phyloP scores from a whole-genome alignment of 108 stramenopile species.

The Cylindrotheca closterium region DNA sequence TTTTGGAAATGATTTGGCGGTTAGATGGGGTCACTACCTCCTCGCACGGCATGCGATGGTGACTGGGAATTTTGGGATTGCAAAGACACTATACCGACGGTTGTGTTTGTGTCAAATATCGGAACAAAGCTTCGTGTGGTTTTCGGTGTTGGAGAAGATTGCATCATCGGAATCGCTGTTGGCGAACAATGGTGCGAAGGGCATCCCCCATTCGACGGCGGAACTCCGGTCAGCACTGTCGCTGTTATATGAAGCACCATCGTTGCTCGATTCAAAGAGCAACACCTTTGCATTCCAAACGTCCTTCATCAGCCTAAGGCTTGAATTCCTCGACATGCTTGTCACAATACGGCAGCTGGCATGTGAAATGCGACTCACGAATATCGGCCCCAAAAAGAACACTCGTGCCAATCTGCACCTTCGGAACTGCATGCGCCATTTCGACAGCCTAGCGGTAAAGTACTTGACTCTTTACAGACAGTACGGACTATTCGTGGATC shows the following conservation, averaged over 20 bases:
- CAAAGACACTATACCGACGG: conserved; percentile 15
- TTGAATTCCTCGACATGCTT: conserved; percentile 43
- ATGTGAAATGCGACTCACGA: conserved; percentile 48
- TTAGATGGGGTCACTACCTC: conserved; percentile 32
- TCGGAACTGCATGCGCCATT: conserved; percentile 19
- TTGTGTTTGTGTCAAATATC: conserved; percentile 7
- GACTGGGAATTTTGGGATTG: conserved; percentile 31
- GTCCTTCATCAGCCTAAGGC: conserved; percentile 30
- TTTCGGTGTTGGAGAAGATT: conserved; percentile 33
- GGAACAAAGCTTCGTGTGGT: conserved; percentile 41
- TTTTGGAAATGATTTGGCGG: background rate
- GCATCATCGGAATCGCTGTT: conserved; percentile 32
- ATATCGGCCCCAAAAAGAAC: conserved; percentile 31
- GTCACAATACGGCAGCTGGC: conserved; percentile 33
- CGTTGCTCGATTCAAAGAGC: background rate
- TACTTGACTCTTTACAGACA: conserved; percentile 30
- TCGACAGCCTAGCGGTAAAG: conserved; percentile 21
- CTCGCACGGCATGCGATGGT: conserved; percentile 35
- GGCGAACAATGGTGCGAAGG: conserved; percentile 22
- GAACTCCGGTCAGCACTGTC: conserved; percentile 27
- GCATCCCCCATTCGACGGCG: conserved; percentile 24
- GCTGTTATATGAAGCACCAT: conserved; percentile 6
- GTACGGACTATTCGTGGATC: conserved; percentile 37
- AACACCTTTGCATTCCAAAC: conserved; percentile 31
- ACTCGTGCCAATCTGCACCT: conserved; percentile 41